phyloP scores from a whole-genome alignment of 2,329 filamentous ascomycete species.

The Chrysosphaeria jannelii region DNA sequence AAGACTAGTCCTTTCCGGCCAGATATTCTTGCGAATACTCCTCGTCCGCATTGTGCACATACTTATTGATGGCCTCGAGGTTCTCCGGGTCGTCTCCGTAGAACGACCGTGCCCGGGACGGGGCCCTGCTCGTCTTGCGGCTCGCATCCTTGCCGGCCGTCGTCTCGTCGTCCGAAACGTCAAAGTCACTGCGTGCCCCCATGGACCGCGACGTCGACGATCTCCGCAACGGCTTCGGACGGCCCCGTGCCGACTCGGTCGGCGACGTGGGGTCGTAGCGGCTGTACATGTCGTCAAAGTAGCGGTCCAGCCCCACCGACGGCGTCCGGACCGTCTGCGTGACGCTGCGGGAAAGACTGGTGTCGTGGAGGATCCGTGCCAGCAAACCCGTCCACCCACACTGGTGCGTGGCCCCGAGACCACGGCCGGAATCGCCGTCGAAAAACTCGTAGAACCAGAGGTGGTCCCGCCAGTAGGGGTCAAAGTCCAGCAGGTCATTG shows the following conservation, averaged over 20 bases:
- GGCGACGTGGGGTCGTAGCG: constrained; percentile 11
- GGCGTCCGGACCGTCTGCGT: constrained; percentile 83
- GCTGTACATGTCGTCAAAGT: constrained; percentile 75
- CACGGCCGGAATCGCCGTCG: constrained; percentile 69
- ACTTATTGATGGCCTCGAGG: no score
- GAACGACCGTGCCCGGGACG: constrained; percentile 6
- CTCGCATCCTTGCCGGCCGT: constrained; percentile 4
- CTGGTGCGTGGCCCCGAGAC: constrained; percentile 76
- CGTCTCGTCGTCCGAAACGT: not conserved
- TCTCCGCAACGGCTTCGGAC: constrained; percentile 24
- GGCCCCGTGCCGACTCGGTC: constrained; percentile 8
- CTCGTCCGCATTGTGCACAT: no score
- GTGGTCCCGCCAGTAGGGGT: constrained; percentile 76
- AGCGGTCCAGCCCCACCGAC: constrained; percentile 56
- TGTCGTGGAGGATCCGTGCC: constrained; percentile 92
- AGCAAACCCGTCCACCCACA: constrained; percentile 92
- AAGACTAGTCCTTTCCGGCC: no score
- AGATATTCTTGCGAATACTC: no score
- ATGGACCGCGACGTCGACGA: constrained; percentile 66
- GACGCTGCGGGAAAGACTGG: constrained; percentile 67
- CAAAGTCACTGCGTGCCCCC: constrained; percentile 52
- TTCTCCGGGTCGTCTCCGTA: no score
- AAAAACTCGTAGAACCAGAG: constrained; percentile 97
- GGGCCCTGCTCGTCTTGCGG: constrained; percentile 9
- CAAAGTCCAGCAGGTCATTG: constrained; percentile 64